phyloP scores from a whole-genome alignment of 352 stramenopile species.

The Phytopythium vexans region DNA sequence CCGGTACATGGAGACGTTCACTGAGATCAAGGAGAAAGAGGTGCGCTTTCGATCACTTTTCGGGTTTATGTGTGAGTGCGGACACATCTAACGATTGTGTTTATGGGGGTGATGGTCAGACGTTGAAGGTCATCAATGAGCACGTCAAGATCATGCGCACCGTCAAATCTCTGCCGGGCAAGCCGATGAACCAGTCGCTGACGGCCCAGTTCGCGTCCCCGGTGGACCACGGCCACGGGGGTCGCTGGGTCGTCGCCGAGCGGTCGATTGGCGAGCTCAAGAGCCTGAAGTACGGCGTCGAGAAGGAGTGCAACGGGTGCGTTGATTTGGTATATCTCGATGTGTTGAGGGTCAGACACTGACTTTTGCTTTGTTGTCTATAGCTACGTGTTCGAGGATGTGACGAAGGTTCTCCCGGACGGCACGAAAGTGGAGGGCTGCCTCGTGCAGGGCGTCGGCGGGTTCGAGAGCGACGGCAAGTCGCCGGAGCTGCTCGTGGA shows the following conservation, averaged over 20 bases:
- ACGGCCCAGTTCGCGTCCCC: constrained; percentile 39
- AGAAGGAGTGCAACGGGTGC: constrained; percentile 63
- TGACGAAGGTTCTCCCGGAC: constrained; percentile 24
- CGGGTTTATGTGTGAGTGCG: not conserved
- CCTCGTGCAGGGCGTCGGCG: constrained; percentile 42
- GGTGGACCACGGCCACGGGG: constrained; percentile 35
- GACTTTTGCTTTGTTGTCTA: not conserved
- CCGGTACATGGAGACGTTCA: constrained; percentile 66
- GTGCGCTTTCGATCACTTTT: constrained; percentile 1
- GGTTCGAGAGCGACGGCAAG: constrained; percentile 51
- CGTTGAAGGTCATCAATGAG: constrained; percentile 40
- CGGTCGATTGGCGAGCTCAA: constrained; percentile 46
- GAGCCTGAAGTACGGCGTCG: constrained; percentile 32
- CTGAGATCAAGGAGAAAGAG: constrained; percentile 53
- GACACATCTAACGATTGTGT: not conserved
- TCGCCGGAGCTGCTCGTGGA: constrained; percentile 42
- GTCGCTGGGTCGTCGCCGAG: constrained; percentile 48
- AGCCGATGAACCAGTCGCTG: constrained; percentile 41
- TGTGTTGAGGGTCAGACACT: not conserved
- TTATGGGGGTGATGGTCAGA: not conserved
- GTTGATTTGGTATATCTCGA: not conserved
- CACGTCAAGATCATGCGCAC: constrained; percentile 48
- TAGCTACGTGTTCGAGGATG: constrained; percentile 55
- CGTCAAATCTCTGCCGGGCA: constrained; percentile 53
- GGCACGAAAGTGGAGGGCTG: constrained; percentile 43